Conservation (phyloP, 768 basidiomycete genomes). For the Dentipellis fragilis region DNA sequence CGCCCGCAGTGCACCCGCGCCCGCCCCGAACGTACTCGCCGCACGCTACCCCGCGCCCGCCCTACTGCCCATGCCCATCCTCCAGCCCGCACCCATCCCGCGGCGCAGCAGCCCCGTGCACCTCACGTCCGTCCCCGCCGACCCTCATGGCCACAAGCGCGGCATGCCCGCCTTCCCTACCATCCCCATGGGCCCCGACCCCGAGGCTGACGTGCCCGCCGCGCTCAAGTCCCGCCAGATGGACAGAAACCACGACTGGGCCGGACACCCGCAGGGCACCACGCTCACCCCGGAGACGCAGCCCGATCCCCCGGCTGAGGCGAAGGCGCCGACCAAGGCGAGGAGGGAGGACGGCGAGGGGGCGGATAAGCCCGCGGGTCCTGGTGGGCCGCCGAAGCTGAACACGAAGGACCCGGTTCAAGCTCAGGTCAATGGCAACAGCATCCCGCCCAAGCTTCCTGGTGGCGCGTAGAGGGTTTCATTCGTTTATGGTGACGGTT, state of each 20-base stretch:
- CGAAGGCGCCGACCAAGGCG: not conserved
- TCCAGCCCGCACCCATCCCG: not conserved
- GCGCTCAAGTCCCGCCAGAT: not conserved
- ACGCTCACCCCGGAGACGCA: not conserved
- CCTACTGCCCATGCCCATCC: not conserved
- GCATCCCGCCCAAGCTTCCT: too few species aligned
- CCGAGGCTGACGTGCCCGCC: not conserved
- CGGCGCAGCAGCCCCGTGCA: not conserved
- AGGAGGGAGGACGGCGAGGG: too few species aligned
- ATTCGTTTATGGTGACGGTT: too few species aligned
- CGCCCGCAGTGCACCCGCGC: not conserved
- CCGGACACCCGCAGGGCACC: constrained; percentile 1
- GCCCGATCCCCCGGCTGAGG: not conserved
- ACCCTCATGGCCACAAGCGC: not conserved
- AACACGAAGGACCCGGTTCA: too few species aligned
- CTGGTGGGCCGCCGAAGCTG: too few species aligned
- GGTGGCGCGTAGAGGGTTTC: too few species aligned
- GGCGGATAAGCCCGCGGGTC: too few species aligned
- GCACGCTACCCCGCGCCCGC: not conserved
- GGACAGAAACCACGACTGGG: not conserved
- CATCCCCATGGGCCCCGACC: constrained; percentile 1
- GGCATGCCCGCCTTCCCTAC: not conserved
- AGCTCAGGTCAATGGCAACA: too few species aligned
- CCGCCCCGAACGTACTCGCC: not conserved
- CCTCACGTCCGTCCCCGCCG: not conserved